Conservation (phyloP, 2,329 filamentous ascomycete species). For the Knufia fluminis region DNA sequence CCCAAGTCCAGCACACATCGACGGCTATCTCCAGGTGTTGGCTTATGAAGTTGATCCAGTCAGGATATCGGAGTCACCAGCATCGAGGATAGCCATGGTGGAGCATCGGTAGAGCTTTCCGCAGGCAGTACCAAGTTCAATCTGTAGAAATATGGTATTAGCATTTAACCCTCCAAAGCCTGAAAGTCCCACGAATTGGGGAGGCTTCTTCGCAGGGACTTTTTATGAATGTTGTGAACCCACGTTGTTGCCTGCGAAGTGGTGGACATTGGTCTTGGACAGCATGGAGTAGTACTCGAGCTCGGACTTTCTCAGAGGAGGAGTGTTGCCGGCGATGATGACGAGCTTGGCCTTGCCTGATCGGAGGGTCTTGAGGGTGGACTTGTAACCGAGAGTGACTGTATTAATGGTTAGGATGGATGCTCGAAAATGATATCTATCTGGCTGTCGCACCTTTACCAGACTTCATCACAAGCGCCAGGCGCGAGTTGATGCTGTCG, state of each 20-base stretch:
- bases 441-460: constrained; percentile 42
- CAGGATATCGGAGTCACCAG: constrained; percentile 97
- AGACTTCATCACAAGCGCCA: constrained; percentile 60
- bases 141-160: constrained; percentile 47
- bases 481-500: constrained; percentile 65
- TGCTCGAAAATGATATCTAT: background rate
- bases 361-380: constrained; percentile 79
- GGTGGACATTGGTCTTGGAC: constrained; percentile 76
- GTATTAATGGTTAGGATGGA: constrained; percentile 13
- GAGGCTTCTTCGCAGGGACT: constrained; percentile 88
- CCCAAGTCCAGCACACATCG: too few relatives aligned
- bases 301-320: constrained; percentile 95
- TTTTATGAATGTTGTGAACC: constrained; percentile 43
- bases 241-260: constrained; percentile 99
- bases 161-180: constrained; percentile 74
- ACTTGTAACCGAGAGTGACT: constrained; percentile 87
- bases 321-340: constrained; percentile 91
- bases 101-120: constrained; percentile 98
- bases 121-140: constrained; percentile 95
- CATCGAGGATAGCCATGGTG: constrained; percentile 93
- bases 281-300: constrained; percentile 58
- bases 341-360: constrained; percentile 98
- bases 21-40: too few relatives aligned
- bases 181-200: constrained; percentile 25
- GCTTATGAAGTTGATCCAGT: constrained; percentile 40